Conservation (phyloP, 306 rosid genomes). For the Carpinus fangiana region DNA sequence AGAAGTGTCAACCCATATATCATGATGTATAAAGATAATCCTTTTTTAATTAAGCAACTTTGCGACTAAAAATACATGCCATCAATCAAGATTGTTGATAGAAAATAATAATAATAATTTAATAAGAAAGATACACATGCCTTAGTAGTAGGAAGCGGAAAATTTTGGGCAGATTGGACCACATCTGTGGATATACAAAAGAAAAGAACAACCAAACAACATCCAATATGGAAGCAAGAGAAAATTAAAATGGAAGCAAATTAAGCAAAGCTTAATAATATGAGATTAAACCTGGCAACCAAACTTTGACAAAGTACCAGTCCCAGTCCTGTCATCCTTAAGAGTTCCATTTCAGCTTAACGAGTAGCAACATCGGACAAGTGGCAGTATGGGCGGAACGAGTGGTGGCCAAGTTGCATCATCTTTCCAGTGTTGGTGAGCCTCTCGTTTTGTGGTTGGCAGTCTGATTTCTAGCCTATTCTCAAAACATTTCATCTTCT, state of each 20-base stretch:
- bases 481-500: no score
- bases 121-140: constrained; percentile 38
- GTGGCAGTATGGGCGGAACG: no score
- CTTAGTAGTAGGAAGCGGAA: constrained; percentile 97
- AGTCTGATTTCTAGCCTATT: no score
- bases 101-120: not conserved
- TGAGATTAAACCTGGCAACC: constrained; percentile 80
- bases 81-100: constrained; percentile 15
- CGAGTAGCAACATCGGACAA: no score
- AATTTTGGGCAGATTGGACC: constrained; percentile 81
- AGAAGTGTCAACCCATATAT: constrained; percentile 35
- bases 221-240: not conserved
- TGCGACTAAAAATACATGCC: not conserved
- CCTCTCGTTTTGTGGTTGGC: no score
- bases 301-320: constrained; percentile 90
- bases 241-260: constrained; percentile 19
- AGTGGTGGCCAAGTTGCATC: no score
- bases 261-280: constrained; percentile 15
- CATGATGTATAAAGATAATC: constrained; percentile 19
- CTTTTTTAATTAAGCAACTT: constrained; percentile 13
- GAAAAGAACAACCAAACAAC: constrained; percentile 20
- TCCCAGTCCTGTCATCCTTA: constrained; percentile 95
- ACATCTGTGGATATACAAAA: constrained; percentile 55
- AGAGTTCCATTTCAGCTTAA: constrained; percentile 55
- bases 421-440: no score